These are phyloP conservation scores for Fennellomyces sp. DNA, from an alignment of 371 early-diverging fungal genomes.

Conservation along the genomic window DNA sequence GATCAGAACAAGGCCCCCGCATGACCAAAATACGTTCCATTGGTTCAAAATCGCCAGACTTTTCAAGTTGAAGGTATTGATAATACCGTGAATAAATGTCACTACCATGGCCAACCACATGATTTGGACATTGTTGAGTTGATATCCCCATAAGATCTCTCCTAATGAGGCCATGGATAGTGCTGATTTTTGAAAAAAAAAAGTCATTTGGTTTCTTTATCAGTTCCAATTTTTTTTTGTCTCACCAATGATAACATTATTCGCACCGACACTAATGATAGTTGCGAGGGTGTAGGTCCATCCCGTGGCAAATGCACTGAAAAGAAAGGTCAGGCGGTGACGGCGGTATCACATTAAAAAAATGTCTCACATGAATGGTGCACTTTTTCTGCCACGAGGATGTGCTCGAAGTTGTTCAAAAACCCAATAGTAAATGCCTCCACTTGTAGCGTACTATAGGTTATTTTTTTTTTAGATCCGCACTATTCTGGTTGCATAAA, in stretches of 20 bases:
- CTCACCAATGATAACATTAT: slow-evolving; percentile 46
- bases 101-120: slow-evolving; percentile 31
- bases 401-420: slow-evolving; percentile 32
- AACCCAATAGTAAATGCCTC: slow-evolving; percentile 71
- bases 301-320: slow-evolving; percentile 47
- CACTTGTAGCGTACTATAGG: slow-evolving; percentile 61
- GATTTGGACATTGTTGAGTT: slow-evolving; percentile 20
- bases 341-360: too few species aligned
- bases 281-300: slow-evolving; percentile 46
- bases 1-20: slow-evolving; percentile 34
- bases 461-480: background rate
- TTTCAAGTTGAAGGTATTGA: slow-evolving; percentile 31
- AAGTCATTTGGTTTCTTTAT: background rate
- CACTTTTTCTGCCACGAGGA: slow-evolving; percentile 17
- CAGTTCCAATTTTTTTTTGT: background rate
- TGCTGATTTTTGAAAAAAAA: slow-evolving; percentile 6
- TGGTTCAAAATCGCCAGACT: slow-evolving; percentile 32
- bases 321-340: background rate
- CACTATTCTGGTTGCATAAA: background rate
- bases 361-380: slow-evolving; percentile 43
- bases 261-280: slow-evolving; percentile 42
- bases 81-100: slow-evolving; percentile 28
- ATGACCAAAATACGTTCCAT: slow-evolving; percentile 49
- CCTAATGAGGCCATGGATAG: slow-evolving; percentile 34
- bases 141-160: slow-evolving; percentile 20